A percentile compares a stretch with the other conserved stretches of the same genome.
phyloP scores from a whole-genome alignment of 768 basidiomycete species.

The Lactifluus subvellereus region DNA sequence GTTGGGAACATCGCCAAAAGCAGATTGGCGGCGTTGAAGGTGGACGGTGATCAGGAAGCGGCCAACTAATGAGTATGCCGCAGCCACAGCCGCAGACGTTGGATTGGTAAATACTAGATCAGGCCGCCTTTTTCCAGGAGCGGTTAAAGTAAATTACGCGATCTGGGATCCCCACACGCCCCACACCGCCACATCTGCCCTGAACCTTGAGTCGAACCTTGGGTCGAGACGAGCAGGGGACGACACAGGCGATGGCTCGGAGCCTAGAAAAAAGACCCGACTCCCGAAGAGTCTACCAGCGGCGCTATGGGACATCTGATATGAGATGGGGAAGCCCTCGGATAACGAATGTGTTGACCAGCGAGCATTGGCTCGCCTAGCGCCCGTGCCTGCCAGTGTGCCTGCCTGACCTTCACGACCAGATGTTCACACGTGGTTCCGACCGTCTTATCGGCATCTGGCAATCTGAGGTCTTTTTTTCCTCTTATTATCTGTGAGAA shows the following conservation, averaged over 20 bases:
- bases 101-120: neutral
- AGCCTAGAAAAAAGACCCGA: neutral
- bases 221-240: neutral
- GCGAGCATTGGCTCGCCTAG: neutral
- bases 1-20: conserved; percentile 74
- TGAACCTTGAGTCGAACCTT: neutral
- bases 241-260: neutral
- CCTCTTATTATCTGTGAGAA: neutral
- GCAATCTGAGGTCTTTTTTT: neutral
- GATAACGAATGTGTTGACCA: neutral
- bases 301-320: neutral
- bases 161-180: neutral
- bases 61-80: neutral
- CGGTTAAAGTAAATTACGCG: neutral
- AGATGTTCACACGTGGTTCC: neutral
- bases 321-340: neutral
- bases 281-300: neutral
- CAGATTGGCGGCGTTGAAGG: conserved; percentile 46
- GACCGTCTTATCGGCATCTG: neutral
- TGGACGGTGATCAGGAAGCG: conserved; percentile 29
- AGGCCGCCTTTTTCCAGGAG: neutral
- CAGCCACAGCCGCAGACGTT: no score
- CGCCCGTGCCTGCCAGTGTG: neutral
- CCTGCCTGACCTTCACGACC: neutral
- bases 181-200: neutral